These are phyloP conservation scores for Aspergillus caelatus DNA, from an alignment of 2,329 filamentous ascomycete species.

Conservation along the genomic window DNA sequence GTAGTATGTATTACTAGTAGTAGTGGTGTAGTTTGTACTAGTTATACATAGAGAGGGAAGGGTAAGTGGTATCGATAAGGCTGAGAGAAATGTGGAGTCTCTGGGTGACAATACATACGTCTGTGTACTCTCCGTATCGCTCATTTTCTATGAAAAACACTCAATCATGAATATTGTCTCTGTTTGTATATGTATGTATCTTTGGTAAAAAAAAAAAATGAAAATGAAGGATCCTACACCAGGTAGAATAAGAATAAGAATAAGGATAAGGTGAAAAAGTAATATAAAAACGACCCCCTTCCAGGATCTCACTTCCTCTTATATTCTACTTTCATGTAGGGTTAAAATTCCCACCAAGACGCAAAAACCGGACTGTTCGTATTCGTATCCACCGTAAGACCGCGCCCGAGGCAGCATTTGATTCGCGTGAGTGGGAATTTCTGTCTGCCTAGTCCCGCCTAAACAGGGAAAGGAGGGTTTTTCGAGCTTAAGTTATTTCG, in stretches of 20 bases:
- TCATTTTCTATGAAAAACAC: not conserved
- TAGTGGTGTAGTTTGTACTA: no score
- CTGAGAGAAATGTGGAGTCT: not conserved
- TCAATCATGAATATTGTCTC: not conserved
- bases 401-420: not conserved
- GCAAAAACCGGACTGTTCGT: not conserved
- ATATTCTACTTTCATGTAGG: not conserved
- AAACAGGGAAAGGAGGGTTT: not conserved
- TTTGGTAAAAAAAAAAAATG: no score
- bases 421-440: not conserved
- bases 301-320: not conserved
- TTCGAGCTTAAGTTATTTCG: not conserved
- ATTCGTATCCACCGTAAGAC: not conserved
- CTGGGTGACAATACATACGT: not conserved
- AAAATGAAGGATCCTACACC: not conserved
- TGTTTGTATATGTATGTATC: not conserved
- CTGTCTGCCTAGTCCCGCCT: not conserved
- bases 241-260: not conserved
- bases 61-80: not conserved
- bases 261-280: not conserved
- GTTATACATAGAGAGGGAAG: not conserved
- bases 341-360: not conserved
- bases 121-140: slow-evolving; percentile 3
- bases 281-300: not conserved
- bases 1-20: not conserved